Evolutionary conservation across 805 yeast genomes (phyloP).

Genomic region (Barnettozyma botsteinii): DNA sequence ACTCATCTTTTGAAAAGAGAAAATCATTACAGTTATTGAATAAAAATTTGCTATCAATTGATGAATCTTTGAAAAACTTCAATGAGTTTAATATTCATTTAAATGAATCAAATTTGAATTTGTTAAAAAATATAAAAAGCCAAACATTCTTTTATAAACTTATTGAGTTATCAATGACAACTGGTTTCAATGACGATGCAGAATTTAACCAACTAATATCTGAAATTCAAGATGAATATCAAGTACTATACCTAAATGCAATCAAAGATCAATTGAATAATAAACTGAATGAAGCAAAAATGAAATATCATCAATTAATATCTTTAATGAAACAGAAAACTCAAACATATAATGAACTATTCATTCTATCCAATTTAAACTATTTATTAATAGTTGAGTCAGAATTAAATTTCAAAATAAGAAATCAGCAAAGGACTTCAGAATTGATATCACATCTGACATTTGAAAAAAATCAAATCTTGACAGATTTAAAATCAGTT

Average conservation of each 20-base stretch:
- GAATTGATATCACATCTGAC: slow-evolving; percentile 5
- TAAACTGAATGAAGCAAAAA: slow-evolving; percentile 9
- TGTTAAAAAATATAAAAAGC: slow-evolving; percentile 1
- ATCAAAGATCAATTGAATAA: slow-evolving; percentile 16
- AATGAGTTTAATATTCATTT: not conserved
- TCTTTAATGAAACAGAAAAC: slow-evolving; percentile 1
- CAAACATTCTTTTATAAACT: slow-evolving; percentile 11
- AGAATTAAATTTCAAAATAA: slow-evolving; percentile 9
- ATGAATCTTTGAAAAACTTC: not conserved
- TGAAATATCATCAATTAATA: slow-evolving; percentile 8
- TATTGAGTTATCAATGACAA: slow-evolving; percentile 12
- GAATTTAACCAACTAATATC: not conserved
- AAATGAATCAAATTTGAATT: not conserved
- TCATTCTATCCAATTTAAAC: slow-evolving; percentile 13
- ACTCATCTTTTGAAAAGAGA: slow-evolving; percentile 20
- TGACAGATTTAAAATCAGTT: slow-evolving; percentile 3
- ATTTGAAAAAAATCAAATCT: slow-evolving; percentile 4
- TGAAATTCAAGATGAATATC: not conserved
- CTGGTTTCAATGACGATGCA: slow-evolving; percentile 5
- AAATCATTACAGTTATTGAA: slow-evolving; percentile 10
- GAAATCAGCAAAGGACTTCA: not conserved
- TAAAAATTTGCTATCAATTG: slow-evolving; percentile 2
- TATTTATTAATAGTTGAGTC: slow-evolving; percentile 13
- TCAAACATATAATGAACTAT: slow-evolving; percentile 12
- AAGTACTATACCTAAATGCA: slow-evolving; percentile 11